Conservation (phyloP, 257 asterid genomes). For the Henckelia pumila region DNA sequence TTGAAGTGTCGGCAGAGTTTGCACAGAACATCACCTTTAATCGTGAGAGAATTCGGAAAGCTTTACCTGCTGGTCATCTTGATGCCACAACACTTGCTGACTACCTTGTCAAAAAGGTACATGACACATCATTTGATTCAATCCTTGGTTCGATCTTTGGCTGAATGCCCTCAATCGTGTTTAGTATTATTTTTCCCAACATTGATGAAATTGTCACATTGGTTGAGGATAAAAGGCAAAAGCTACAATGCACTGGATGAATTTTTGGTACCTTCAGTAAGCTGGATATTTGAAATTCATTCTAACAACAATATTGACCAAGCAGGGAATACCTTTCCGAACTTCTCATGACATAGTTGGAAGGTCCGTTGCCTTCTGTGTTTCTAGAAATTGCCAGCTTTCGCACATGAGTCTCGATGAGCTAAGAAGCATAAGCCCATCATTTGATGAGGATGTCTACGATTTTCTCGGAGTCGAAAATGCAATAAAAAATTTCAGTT, state of each 20-base stretch:
- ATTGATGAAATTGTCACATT: too few species aligned
- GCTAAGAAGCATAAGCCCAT: conserved; percentile 52
- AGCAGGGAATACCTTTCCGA: conserved; percentile 89
- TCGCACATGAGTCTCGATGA: conserved; percentile 63
- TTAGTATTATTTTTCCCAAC: too few species aligned
- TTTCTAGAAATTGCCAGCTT: conserved; percentile 60
- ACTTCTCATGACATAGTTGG: conserved; percentile 95
- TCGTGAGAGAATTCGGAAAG: conserved; percentile 53
- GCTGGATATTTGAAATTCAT: background rate
- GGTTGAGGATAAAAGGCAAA: too few species aligned
- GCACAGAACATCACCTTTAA: conserved; percentile 80
- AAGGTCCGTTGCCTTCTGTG: conserved; percentile 78
- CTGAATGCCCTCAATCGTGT: background rate
- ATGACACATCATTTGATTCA: background rate
- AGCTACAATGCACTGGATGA: background rate
- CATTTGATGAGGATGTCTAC: conserved; percentile 74
- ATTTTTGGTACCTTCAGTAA: background rate
- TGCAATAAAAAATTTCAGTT: conserved; percentile 73
- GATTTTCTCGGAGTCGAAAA: conserved; percentile 85
- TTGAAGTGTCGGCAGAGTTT: conserved; percentile 94
- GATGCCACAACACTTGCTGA: conserved; percentile 98
- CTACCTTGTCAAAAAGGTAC: conserved; percentile 94
- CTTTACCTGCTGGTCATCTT: conserved; percentile 97
- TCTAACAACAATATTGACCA: conserved; percentile 12
- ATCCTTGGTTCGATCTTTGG: background rate